Evolutionary conservation across 2,329 filamentous ascomycete species (phyloP).

Genomic region (Talaromyces sp.): DNA sequence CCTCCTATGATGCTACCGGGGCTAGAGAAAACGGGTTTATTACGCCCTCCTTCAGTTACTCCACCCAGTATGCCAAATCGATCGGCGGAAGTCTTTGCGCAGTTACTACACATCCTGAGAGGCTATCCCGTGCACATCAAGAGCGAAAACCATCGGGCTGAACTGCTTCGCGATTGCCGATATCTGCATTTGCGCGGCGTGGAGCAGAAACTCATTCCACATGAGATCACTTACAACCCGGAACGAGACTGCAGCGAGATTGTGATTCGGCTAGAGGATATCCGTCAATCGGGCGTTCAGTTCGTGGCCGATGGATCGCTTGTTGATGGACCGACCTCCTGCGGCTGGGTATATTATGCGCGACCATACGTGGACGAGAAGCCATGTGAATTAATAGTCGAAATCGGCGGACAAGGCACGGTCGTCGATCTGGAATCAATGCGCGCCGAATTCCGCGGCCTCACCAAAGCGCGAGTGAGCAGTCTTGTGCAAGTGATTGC

Average conservation of each 20-base stretch:
- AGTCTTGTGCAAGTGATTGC: slow-evolving; percentile 77
- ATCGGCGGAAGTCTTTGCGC: slow-evolving; percentile 77
- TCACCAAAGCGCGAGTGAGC: slow-evolving; percentile 65
- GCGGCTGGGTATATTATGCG: slow-evolving; percentile 70
- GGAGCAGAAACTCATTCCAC: slow-evolving; percentile 80
- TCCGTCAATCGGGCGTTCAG: slow-evolving; percentile 80
- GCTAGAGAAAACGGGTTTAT: slow-evolving; percentile 69
- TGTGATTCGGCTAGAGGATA: slow-evolving; percentile 71
- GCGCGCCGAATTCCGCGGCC: slow-evolving; percentile 68
- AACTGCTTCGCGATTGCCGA: slow-evolving; percentile 77
- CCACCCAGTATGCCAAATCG: slow-evolving; percentile 78
- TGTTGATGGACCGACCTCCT: slow-evolving; percentile 21
- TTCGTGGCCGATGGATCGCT: slow-evolving; percentile 51
- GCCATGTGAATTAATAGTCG: slow-evolving; percentile 70
- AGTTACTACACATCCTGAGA: slow-evolving; percentile 74
- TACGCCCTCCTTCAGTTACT: slow-evolving; percentile 80
- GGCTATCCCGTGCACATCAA: slow-evolving; percentile 79
- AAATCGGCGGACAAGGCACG: slow-evolving; percentile 68
- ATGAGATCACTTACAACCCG: slow-evolving; percentile 71
- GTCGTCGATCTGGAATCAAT: slow-evolving; percentile 52
- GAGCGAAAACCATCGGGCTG: slow-evolving; percentile 69
- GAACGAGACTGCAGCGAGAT: slow-evolving; percentile 69
- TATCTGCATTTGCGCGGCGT: slow-evolving; percentile 92
- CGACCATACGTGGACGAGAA: slow-evolving; percentile 80
- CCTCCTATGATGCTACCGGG: slow-evolving; percentile 81